Evolutionary conservation across 73 alveolate genomes (phyloP).

Genomic region (Paramecium sexaurelia): DNA sequence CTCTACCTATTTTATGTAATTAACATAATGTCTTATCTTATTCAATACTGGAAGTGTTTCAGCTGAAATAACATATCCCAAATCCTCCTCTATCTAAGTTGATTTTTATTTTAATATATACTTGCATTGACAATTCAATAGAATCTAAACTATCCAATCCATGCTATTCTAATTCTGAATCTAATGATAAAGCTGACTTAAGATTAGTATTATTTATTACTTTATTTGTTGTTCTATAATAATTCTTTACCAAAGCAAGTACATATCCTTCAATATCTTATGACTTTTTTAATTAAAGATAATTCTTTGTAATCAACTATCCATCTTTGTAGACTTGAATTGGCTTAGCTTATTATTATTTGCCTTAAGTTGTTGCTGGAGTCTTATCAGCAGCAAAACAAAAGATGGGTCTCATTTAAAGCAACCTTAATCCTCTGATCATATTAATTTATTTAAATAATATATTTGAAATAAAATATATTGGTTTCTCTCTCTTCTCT

Average conservation of each 20-base stretch:
- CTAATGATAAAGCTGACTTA: conserved; percentile 72
- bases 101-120: not conserved
- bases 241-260: conserved; percentile 69
- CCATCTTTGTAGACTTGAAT: conserved; percentile 61
- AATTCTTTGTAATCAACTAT: conserved; percentile 55
- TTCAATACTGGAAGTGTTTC: conserved; percentile 82
- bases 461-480: not conserved
- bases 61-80: conserved; percentile 86
- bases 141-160: conserved; percentile 84
- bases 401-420: not conserved
- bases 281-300: conserved; percentile 72
- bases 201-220: not conserved
- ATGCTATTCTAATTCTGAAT: conserved; percentile 75
- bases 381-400: not conserved
- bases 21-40: conserved; percentile 84
- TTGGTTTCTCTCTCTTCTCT: not conserved
- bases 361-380: not conserved
- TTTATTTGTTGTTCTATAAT: conserved; percentile 84
- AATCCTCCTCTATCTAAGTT: conserved; percentile 77
- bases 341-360: not conserved
- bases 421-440: conserved; percentile 31
- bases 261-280: conserved; percentile 82
- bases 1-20: conserved; percentile 79
- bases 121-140: conserved; percentile 82
- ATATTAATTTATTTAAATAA: conserved; percentile 3